Conservation (phyloP, 1,139 yeast species). For the Candida labiduridarum region DNA sequence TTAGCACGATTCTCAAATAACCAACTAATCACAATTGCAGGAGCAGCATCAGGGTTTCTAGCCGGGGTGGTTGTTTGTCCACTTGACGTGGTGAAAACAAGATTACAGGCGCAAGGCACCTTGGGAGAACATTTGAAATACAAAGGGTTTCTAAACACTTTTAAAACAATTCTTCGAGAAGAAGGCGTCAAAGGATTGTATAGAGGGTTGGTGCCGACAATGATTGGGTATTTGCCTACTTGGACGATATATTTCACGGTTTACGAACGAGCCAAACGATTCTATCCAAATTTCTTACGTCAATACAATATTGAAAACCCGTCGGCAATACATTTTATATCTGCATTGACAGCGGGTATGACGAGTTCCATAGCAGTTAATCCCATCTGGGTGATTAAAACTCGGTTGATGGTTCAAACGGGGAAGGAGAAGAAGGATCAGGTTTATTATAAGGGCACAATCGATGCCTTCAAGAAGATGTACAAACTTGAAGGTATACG, state of each 20-base stretch:
- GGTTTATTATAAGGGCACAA: constrained; percentile 62
- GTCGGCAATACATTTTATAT: constrained; percentile 63
- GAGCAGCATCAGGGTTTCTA: constrained; percentile 49
- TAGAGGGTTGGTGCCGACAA: constrained; percentile 87
- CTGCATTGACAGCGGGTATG: constrained; percentile 91
- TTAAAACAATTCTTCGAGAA: constrained; percentile 63
- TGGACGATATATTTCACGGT: constrained; percentile 96
- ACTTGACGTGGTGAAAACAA: constrained; percentile 48
- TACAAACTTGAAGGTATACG: constrained; percentile 73
- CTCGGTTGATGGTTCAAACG: constrained; percentile 88
- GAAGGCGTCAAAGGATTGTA: constrained; percentile 87
- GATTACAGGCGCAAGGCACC: constrained; percentile 47
- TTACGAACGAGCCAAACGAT: constrained; percentile 73
- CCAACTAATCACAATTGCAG: constrained; percentile 45
- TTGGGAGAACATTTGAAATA: constrained; percentile 32
- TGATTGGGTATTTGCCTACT: constrained; percentile 93
- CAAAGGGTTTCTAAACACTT: constrained; percentile 61
- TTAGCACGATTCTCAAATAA: constrained; percentile 29
- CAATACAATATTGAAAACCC: constrained; percentile 41
- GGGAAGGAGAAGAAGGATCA: constrained; percentile 39
- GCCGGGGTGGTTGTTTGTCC: constrained; percentile 54
- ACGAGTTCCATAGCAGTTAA: constrained; percentile 85
- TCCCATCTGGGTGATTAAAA: constrained; percentile 97
- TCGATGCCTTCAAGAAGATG: constrained; percentile 84
- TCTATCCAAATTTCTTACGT: constrained; percentile 31